Evolutionary conservation across 345 rosid species (phyloP).

Genomic region (Populus ilicifolia): DNA sequence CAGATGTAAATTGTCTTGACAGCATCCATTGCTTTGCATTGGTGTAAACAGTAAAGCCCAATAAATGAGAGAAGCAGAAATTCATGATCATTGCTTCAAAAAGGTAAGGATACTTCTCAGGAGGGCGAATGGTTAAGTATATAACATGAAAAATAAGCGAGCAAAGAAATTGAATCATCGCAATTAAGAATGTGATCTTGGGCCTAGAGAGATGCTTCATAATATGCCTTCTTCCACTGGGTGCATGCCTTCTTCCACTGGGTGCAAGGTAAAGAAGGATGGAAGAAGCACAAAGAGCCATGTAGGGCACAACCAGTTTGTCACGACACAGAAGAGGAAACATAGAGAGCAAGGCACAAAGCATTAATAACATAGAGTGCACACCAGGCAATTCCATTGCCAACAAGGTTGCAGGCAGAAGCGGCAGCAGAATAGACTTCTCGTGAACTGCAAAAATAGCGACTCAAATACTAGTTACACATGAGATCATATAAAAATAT

Average conservation of each 20-base stretch:
- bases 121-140: conserved; percentile 55
- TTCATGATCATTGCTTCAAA: conserved; percentile 71
- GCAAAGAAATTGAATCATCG: conserved; percentile 36
- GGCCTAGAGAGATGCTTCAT: conserved; percentile 18
- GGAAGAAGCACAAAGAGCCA: conserved; percentile 46
- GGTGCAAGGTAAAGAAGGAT: conserved; percentile 49
- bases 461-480: conserved; percentile 3
- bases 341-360: conserved; percentile 79
- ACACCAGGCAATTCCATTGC: conserved; percentile 55
- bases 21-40: conserved; percentile 60
- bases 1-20: conserved; percentile 24
- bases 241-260: conserved; percentile 19
- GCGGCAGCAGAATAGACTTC: conserved; percentile 91
- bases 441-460: conserved; percentile 69
- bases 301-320: conserved; percentile 63
- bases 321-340: conserved; percentile 85
- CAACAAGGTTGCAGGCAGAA: conserved; percentile 73
- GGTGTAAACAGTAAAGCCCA: conserved; percentile 41
- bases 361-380: conserved; percentile 46
- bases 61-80: conserved; percentile 58
- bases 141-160: conserved; percentile 58
- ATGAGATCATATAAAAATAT: not conserved
- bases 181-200: conserved; percentile 12
- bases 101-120: conserved; percentile 58
- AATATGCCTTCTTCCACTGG: conserved; percentile 20